Conservation (phyloP, 225 moss, liverwort and hornwort genomes). For the Marchantia paleacea region DNA sequence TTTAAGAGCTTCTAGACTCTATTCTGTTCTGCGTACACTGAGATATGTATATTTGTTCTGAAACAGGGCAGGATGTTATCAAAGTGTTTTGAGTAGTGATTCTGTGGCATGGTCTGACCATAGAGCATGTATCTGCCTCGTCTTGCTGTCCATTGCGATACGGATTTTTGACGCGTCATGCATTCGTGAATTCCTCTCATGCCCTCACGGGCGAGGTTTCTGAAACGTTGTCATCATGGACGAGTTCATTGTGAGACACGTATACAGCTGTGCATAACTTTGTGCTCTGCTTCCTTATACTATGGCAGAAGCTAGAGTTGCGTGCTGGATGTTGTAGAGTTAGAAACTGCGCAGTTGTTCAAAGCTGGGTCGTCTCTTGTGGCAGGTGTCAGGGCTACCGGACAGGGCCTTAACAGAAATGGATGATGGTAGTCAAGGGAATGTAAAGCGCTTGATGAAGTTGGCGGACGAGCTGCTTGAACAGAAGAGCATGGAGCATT, state of each 20-base stretch:
- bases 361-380: background rate
- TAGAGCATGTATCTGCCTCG: too few relatives aligned
- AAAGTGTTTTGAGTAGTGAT: too few relatives aligned
- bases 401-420: slow-evolving; percentile 57
- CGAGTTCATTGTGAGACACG: background rate
- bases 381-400: slow-evolving; percentile 67
- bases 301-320: background rate
- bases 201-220: background rate
- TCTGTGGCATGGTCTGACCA: too few relatives aligned
- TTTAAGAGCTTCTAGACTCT: too few relatives aligned
- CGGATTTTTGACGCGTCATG: too few relatives aligned
- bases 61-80: too few relatives aligned
- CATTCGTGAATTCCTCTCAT: too few relatives aligned
- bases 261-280: background rate
- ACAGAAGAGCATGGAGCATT: slow-evolving; percentile 78
- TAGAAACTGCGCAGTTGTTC: background rate
- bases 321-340: background rate
- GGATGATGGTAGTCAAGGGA: slow-evolving; percentile 42
- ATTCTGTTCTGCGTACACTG: too few relatives aligned
- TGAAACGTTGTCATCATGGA: background rate
- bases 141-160: background rate
- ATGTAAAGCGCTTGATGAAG: slow-evolving; percentile 60
- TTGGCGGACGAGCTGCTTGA: slow-evolving; percentile 69
- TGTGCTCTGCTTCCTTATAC: background rate
- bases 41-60: too few relatives aligned